Base-by-base conservation (phyloP, 2,329 filamentous ascomycete species). In the Neopestalotiopsis sp. region DNA sequence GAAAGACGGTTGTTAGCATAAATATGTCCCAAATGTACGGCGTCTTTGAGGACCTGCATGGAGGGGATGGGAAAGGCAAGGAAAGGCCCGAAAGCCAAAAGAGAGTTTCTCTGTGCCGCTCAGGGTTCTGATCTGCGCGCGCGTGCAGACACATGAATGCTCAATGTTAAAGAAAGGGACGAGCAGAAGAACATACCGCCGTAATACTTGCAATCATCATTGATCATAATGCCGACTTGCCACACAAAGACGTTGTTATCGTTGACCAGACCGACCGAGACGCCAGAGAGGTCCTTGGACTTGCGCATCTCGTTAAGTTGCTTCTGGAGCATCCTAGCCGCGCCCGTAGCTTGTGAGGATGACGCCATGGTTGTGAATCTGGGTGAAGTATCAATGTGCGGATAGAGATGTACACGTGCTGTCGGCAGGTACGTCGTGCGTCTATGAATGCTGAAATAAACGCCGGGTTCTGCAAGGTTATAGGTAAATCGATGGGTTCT, bases 171-270 rank as follows among this genome's bases (percentile, higher is more conserved):
- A 28, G 24, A 28, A 28, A 28, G 24, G 24, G 34, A 38, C 6
- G 5, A 9, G 34, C 34, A 7, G 34, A 38, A 56, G n/a, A 20
- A 82, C 89, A 69, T 83, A 95, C 95, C 95, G 76, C 95, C 95
- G 76, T 98, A 98, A 81, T 93, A 93, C 82, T 95, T 95, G 82
- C 93, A 95, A 78, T 97, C 94, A 75, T 98, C 95, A 71, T 90
- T 94, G 73, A 98, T 95, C 95, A 99, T 98, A 70, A 99, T 89
- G 93, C 98, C 97, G 24, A 98, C 94, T 81, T 98, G 95, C 96
- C 96, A 99, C 84, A 97, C 93, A 74, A 98, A 98, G 10, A 98
- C 90, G 79, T 97, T 97, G 82, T 84, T 92, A 80, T 92, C 93
- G 76, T 91, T 90, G 66, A 95, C 90, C 58, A 99, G 85, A 0